Conservation (phyloP, 2,329 filamentous ascomycete species). For the Pochonia chlamydosporia region DNA sequence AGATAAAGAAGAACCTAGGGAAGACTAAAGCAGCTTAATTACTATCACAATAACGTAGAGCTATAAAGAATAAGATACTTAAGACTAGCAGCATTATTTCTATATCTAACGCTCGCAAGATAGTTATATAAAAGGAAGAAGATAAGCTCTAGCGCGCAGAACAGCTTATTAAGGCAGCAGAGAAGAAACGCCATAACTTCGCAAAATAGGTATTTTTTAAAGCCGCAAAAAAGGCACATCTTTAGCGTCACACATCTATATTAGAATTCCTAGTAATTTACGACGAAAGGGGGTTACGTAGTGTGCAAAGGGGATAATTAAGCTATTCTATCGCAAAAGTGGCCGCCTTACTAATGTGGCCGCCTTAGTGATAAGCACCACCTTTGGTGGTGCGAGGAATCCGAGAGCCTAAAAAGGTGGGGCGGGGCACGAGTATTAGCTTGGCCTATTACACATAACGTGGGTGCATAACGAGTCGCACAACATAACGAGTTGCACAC, state of each 20-base stretch:
- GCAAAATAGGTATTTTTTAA: neutral
- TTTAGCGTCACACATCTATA: neutral
- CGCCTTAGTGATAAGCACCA: too few species aligned
- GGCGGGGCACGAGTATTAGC: too few species aligned
- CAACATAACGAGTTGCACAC: too few species aligned
- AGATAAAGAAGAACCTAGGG: constrained; percentile 4
- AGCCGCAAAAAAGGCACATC: constrained; percentile 1
- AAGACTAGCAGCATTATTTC: constrained; percentile 1
- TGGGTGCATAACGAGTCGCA: too few species aligned
- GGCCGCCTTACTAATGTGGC: too few species aligned
- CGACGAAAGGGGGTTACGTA: neutral
- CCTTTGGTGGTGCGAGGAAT: too few species aligned
- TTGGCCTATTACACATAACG: too few species aligned
- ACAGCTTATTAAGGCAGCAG: constrained; percentile 1
- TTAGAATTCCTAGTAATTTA: neutral
- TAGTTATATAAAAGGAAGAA: neutral
- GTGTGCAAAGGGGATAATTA: neutral
- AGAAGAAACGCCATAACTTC: constrained; percentile 1
- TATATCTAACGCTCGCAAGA: constrained; percentile 1
- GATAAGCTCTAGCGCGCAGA: neutral
- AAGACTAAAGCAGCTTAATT: constrained; percentile 1
- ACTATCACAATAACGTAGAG: neutral
- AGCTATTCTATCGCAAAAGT: neutral
- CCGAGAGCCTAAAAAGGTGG: too few species aligned
- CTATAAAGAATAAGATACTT: neutral